Evolutionary conservation across 805 yeast species (phyloP).

Genomic region (Starmerella riodocensis): DNA sequence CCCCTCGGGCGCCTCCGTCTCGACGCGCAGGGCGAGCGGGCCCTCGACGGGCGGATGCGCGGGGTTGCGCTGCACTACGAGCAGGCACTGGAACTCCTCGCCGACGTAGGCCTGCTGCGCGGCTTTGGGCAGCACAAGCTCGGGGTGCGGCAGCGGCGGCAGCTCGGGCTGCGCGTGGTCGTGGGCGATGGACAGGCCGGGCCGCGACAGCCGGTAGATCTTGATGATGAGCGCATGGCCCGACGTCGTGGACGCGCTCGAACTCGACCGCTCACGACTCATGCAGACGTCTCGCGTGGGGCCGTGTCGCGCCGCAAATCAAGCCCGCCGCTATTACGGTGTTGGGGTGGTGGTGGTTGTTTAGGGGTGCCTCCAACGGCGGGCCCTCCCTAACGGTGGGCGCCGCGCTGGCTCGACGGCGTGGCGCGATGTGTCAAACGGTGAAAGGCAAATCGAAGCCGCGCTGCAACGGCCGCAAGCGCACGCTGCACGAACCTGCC

Average conservation of each 20-base stretch:
- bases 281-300: not conserved
- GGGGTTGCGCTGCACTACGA: slow-evolving; percentile 17
- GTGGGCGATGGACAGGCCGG: slow-evolving; percentile 20
- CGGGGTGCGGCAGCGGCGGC: slow-evolving; percentile 15
- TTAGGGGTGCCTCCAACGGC: not conserved
- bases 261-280: slow-evolving; percentile 1
- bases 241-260: not conserved
- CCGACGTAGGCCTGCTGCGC: slow-evolving; percentile 26
- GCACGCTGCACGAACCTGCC: too few species aligned
- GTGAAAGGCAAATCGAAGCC: too few species aligned
- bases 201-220: slow-evolving; percentile 25
- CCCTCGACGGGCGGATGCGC: too few species aligned
- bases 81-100: slow-evolving; percentile 24
- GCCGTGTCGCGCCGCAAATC: not conserved
- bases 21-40: not conserved
- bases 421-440: too few species aligned
- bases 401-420: too few species aligned
- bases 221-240: slow-evolving; percentile 17
- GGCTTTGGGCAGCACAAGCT: slow-evolving; percentile 22
- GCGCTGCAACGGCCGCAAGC: too few species aligned
- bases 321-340: not conserved
- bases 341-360: not conserved
- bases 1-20: slow-evolving; percentile 6
- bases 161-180: slow-evolving; percentile 13
- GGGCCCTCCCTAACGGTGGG: too few species aligned